phyloP scores from a whole-genome alignment of 2,329 filamentous ascomycete genomes.

The Colletotrichum musicola region DNA sequence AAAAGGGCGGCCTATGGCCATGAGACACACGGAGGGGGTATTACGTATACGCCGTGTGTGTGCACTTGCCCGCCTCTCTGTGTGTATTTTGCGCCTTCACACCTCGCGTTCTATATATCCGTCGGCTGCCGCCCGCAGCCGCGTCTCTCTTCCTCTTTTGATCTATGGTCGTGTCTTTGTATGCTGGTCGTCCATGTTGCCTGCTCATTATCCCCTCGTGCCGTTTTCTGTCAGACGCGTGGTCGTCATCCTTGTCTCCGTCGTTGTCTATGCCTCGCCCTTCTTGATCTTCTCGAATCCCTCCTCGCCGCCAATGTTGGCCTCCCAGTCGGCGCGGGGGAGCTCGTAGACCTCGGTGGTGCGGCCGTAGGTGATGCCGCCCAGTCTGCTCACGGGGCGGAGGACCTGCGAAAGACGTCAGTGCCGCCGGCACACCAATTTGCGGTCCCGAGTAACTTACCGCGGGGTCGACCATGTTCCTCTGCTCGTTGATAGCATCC shows the following conservation, averaged over 20 bases:
- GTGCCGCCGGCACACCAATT: no score
- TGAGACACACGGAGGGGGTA: neutral
- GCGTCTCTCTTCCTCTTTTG: neutral
- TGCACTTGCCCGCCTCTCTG: neutral
- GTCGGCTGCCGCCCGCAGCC: constrained; percentile 1
- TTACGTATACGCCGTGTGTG: constrained; percentile 16
- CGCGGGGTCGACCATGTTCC: constrained; percentile 78
- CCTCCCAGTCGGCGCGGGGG: constrained; percentile 69
- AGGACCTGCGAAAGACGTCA: constrained; percentile 64
- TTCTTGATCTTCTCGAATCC: constrained; percentile 69
- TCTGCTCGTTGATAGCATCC: constrained; percentile 86
- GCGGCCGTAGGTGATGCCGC: constrained; percentile 87
- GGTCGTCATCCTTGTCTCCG: neutral
- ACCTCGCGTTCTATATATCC: constrained; percentile 26
- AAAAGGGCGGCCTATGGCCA: no score
- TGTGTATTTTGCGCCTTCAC: neutral
- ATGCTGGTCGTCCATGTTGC: neutral
- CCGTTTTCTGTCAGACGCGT: no score
- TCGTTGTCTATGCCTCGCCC: constrained; percentile 48
- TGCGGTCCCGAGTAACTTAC: constrained; percentile 54
- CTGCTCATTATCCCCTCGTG: no score
- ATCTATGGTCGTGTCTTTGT: no score
- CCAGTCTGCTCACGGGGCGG: constrained; percentile 81
- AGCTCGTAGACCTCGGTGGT: constrained; percentile 79
- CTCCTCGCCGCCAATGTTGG: constrained; percentile 65